phyloP scores from a whole-genome alignment of 345 rosid species.

The Murraya koenigii region DNA sequence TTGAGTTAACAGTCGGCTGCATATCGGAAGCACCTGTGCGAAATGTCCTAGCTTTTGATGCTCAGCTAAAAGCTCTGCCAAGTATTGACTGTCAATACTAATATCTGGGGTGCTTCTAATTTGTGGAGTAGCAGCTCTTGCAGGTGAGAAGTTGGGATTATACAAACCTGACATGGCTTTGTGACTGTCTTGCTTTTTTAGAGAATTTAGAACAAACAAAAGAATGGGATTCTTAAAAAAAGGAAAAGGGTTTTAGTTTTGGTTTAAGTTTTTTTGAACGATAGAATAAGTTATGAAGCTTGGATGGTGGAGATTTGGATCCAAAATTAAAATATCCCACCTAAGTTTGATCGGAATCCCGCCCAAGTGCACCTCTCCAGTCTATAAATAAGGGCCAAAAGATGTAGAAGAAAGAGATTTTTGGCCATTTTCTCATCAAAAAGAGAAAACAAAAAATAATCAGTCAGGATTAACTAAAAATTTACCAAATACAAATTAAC shows the following conservation, averaged over 20 bases:
- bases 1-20: constrained; percentile 92
- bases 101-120: constrained; percentile 87
- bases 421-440: too few relatives aligned
- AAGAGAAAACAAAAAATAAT: too few relatives aligned
- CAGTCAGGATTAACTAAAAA: too few relatives aligned
- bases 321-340: too few relatives aligned
- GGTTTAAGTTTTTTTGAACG: too few relatives aligned
- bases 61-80: constrained; percentile 86
- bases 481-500: too few relatives aligned
- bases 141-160: constrained; percentile 93
- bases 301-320: too few relatives aligned
- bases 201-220: constrained; percentile 22
- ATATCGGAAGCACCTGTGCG: constrained; percentile 85
- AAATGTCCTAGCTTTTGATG: constrained; percentile 98
- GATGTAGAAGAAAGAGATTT: too few relatives aligned
- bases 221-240: constrained; percentile 24
- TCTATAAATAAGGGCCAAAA: too few relatives aligned
- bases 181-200: constrained; percentile 9
- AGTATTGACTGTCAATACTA: constrained; percentile 87
- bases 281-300: too few relatives aligned
- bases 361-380: too few relatives aligned
- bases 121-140: constrained; percentile 96
- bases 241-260: constrained; percentile 28
- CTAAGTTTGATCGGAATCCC: too few relatives aligned
- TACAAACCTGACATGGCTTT: constrained; percentile 88